Conservation (phyloP, 257 asterid species). For the Buddleja alternifolia region DNA sequence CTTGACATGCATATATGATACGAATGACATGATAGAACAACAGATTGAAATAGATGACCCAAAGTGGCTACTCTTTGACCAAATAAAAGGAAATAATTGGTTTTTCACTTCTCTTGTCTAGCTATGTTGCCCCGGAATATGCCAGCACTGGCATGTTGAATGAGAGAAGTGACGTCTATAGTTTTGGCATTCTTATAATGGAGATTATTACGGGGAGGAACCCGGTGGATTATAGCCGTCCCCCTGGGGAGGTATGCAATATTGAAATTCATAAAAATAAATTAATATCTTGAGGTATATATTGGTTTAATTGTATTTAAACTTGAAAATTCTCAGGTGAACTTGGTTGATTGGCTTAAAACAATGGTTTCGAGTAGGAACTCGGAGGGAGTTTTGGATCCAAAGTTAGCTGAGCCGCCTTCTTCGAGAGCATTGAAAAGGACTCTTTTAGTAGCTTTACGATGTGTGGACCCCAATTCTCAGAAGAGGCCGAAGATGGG, state of each 20-base stretch:
- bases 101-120: slow-evolving; percentile 34
- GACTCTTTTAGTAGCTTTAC: slow-evolving; percentile 76
- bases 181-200: slow-evolving; percentile 91
- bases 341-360: slow-evolving; percentile 88
- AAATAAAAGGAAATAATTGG: neutral
- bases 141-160: slow-evolving; percentile 96
- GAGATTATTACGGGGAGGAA: slow-evolving; percentile 83
- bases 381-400: slow-evolving; percentile 87
- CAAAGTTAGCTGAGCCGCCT: slow-evolving; percentile 70
- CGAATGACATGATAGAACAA: no score
- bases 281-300: slow-evolving; percentile 21
- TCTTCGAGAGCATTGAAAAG: slow-evolving; percentile 84
- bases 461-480: slow-evolving; percentile 84
- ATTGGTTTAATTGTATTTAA: slow-evolving; percentile 25
- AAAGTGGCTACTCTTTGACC: neutral
- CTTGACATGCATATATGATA: no score
- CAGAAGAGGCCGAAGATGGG: slow-evolving; percentile 96
- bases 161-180: slow-evolving; percentile 85
- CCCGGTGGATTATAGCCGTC: slow-evolving; percentile 88
- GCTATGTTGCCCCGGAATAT: slow-evolving; percentile 93
- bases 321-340: slow-evolving; percentile 77
- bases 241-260: slow-evolving; percentile 76
- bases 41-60: no score
- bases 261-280: neutral
- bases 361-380: slow-evolving; percentile 82